Evolutionary conservation across 352 stramenopile genomes (phyloP), one percentile per base, ranked within the genome.

Genomic region (Phytophthora multivora): DNA sequence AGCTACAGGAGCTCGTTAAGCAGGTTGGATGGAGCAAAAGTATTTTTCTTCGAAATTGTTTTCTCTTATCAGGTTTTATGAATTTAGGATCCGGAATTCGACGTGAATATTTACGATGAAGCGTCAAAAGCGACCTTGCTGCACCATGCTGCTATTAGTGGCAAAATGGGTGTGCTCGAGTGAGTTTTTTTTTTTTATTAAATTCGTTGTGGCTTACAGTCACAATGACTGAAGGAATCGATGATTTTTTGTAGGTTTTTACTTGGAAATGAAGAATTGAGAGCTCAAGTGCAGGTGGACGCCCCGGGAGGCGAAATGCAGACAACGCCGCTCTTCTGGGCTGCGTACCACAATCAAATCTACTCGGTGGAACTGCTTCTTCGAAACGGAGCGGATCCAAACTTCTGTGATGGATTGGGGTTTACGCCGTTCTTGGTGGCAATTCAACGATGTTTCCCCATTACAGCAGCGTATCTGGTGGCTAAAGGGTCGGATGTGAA

Each of bases 311-410:
- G 85, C 0, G 73, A 90, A 12, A 56, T 73, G 47, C 69, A 80
- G 43, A 90, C 85, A 16, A 91, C 85, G 36, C 80, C 85, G 49
- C 71, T 93, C 19, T 91, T 89, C 54, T 93, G 85, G 82, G 85
- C 85, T 36, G 71, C 77, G 48, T 81, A 66, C 43, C 61, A 87
- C 61, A 91, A 93, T 69, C 82, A 91, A 61, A 90, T 93, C 47
- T 93, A 93, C 55, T 79, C 80, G 0, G 79, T 93, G 4, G 85
- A 90, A 55, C 48, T 93, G 42, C 66, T 93, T 16, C 64, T 91
- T 43, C 79, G 80, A 6, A 54, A 88, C 18, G 79, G 80, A 36
- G 85, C 82, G 13, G 71, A 91, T 45, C 63, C 79, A 6, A 67
- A 48, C 12, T 79, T 90, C 64, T 62, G 59, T 26, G 80, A 93